Percentiles rank a stretch among this genome's conserved stretches.
Conservation (phyloP, 1,284 basidiomycete genomes). For the Sanghuangporus sanghuang region DNA sequence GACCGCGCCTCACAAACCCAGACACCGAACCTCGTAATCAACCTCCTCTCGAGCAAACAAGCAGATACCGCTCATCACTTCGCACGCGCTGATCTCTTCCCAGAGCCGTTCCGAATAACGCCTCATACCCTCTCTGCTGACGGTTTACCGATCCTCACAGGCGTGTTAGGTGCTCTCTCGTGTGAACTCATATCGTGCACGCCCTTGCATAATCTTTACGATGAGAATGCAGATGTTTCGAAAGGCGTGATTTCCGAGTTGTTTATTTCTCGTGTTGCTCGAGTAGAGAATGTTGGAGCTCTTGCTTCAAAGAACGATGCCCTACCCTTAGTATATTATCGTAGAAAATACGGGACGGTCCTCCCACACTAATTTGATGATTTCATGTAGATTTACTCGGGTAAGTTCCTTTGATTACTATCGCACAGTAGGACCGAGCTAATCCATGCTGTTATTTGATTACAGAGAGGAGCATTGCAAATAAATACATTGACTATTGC, state of each 20-base stretch:
- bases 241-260: slow-evolving; percentile 37
- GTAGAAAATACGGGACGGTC: slow-evolving; percentile 38
- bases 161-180: slow-evolving; percentile 55
- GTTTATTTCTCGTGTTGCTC: slow-evolving; percentile 44
- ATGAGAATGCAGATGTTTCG: background rate
- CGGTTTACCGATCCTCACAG: slow-evolving; percentile 51
- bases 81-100: slow-evolving; percentile 57
- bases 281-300: slow-evolving; percentile 33
- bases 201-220: slow-evolving; percentile 19
- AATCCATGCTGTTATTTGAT: slow-evolving; percentile 3
- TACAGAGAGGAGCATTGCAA: background rate
- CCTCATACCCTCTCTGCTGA: slow-evolving; percentile 41
- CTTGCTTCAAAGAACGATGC: slow-evolving; percentile 13
- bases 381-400: slow-evolving; percentile 6
- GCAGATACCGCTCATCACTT: slow-evolving; percentile 50
- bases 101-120: slow-evolving; percentile 46
- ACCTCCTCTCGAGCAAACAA: slow-evolving; percentile 62
- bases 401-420: slow-evolving; percentile 5
- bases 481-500: slow-evolving; percentile 14
- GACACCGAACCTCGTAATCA: slow-evolving; percentile 50
- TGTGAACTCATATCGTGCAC: slow-evolving; percentile 39
- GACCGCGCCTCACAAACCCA: background rate
- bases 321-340: slow-evolving; percentile 44
- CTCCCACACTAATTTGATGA: background rate
- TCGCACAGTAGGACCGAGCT: background rate